Conservation (phyloP, 2,329 filamentous ascomycete genomes). For the Raffaelea arxii region DNA sequence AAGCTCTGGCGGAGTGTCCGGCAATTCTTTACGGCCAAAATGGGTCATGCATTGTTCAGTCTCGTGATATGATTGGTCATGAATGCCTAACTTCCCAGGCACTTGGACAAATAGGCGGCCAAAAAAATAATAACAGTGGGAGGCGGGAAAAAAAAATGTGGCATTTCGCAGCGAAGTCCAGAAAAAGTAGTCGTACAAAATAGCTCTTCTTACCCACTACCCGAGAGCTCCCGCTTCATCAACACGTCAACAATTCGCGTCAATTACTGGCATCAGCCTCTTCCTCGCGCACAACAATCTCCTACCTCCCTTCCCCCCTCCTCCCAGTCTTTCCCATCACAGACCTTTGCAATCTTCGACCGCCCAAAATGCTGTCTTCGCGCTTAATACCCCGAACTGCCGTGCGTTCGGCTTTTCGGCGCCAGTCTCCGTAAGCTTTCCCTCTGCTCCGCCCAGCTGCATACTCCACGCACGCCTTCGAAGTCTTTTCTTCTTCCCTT, state of each 20-base stretch:
- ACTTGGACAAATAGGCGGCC: too few relatives aligned
- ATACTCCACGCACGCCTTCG: too few relatives aligned
- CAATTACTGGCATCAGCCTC: constrained; percentile 1
- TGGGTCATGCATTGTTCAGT: too few relatives aligned
- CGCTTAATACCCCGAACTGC: constrained; percentile 50
- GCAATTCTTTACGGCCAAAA: too few relatives aligned
- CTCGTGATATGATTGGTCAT: too few relatives aligned
- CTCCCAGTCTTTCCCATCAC: not conserved
- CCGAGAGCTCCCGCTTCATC: constrained; percentile 12
- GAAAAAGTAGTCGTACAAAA: not conserved
- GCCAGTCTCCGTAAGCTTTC: constrained; percentile 13
- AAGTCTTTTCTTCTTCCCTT: not conserved
- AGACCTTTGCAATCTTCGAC: not conserved
- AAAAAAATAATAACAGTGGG: too few relatives aligned
- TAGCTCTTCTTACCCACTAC: constrained; percentile 9
- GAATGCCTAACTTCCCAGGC: too few relatives aligned
- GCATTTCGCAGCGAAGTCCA: too few relatives aligned
- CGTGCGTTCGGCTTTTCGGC: constrained; percentile 45
- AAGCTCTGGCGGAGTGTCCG: too few relatives aligned
- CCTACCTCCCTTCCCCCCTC: not conserved
- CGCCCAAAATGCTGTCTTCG: constrained; percentile 47
- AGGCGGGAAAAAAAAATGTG: too few relatives aligned
- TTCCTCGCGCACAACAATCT: too few relatives aligned
- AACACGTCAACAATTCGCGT: not conserved
- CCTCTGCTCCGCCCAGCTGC: too few relatives aligned